Evolutionary conservation across 2,329 filamentous ascomycete genomes (phyloP).

Genomic region (Metarhizium brunneum): DNA sequence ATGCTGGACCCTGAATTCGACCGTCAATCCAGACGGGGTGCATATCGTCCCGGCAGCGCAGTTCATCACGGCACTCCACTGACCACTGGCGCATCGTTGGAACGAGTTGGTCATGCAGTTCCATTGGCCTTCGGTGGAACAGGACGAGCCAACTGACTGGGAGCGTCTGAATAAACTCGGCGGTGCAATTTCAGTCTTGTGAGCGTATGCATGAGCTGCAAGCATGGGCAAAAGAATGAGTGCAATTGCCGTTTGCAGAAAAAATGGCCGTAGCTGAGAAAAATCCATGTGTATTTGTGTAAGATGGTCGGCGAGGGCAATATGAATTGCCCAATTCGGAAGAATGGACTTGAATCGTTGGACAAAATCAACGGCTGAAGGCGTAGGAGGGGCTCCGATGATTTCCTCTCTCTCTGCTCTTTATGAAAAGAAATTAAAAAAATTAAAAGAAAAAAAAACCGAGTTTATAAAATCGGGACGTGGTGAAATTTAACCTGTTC

Average conservation of each 20-base stretch:
- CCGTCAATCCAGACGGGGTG: constrained; percentile 30
- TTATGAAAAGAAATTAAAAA: neutral
- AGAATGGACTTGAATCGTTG: too few relatives aligned
- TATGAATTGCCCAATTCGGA: too few relatives aligned
- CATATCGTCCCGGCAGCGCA: constrained; percentile 38
- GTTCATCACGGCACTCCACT: constrained; percentile 35
- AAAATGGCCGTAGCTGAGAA: too few relatives aligned
- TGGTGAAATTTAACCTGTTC: neutral
- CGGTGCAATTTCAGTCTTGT: neutral
- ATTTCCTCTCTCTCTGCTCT: too few relatives aligned
- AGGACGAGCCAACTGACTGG: constrained; percentile 27
- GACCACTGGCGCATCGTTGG: constrained; percentile 40
- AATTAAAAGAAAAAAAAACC: neutral
- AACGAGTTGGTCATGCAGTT: constrained; percentile 41
- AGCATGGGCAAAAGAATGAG: neutral
- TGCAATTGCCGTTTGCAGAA: too few relatives aligned
- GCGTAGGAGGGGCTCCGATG: too few relatives aligned
- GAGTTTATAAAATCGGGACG: neutral
- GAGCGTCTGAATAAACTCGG: neutral
- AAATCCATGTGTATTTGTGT: too few relatives aligned
- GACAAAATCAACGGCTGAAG: too few relatives aligned
- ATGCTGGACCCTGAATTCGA: constrained; percentile 28
- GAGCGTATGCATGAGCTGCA: neutral
- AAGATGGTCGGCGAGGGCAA: too few relatives aligned
- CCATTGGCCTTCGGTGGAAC: constrained; percentile 41